Evolutionary conservation across 345 rosid genomes (phyloP), one percentile per base, ranked within the genome.

Genomic region (Eucalyptus urophylla): DNA sequence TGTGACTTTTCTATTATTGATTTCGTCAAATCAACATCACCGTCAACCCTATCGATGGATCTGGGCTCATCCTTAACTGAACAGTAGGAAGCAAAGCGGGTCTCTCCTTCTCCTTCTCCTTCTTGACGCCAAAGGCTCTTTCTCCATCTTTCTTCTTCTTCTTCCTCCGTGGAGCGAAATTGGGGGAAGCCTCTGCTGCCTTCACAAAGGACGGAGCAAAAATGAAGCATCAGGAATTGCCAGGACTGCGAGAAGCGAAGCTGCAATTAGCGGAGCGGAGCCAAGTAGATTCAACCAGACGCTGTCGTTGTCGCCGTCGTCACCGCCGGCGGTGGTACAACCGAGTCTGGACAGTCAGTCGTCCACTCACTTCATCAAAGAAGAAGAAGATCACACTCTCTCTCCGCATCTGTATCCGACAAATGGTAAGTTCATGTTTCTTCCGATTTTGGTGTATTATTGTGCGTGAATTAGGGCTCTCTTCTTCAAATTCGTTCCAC

Each of bases 11-110:
- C 58, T 54, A 21, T 3, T 3, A 21, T 54, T 21, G 58, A 54
- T 54, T 1, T 1, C 7, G 29, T 58, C 29, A 0, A 1, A 11
- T 58, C n/a, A 6, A 1, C n/a, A 25, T 58, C 14, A 24, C 3
- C 19, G 19, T 58, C 65, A 25, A 2, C n/a, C 65, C n/a, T 5
- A 58, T 24, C n/a, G n/a, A 25, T 24, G 0, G n/a, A 58, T 58
- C n/a, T 24, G 3, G 13, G 1, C 53, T 50, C 65, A 13, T 58
- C 7, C 65, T 58, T 25, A 3, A 58, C 65, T 9, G n/a, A 54
- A 21, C 7, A 58, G 3, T 1, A 58, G 25, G 58, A 54, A 54
- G 58, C 58, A 3, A 54, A 53, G 56, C 56, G 3, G 8, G 24
- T 1, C 22, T 49, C 13, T 47, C 49, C 49, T 47, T 49, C 50